Evolutionary conservation across 1,284 basidiomycete species (phyloP), one percentile per base, ranked within the genome.

Genomic region (Trametes versicolor): DNA sequence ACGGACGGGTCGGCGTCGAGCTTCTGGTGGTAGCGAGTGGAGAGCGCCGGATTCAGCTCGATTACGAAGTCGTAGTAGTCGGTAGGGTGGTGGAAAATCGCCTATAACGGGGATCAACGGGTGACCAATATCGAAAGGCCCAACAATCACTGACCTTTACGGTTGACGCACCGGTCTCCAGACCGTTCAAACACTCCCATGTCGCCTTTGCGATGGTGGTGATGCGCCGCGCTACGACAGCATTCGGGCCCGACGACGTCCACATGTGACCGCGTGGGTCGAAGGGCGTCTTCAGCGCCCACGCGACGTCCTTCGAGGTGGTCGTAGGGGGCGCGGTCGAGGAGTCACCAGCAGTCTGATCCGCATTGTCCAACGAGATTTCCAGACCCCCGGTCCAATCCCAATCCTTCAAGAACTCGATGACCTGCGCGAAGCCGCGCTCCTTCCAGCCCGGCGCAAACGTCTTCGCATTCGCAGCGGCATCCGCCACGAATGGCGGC

Each of bases 1-100:
- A 82, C 69, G 2, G 73, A 72, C 2, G 78, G 67, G 70, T 90
- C 84, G 1, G 84, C 83, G 10, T 79, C 71, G n/a, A 92, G 70
- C 60, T 87, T 88, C 71, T 93, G 91, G 69, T 82, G 76, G 73
- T 95, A 93, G n/a, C 95, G 88, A 2, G 95, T 87, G 2, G 95
- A 78, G 0, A 85, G 78, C 15, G 80, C 63, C 0, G 89, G 83
- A 41, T 95, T 82, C 21, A 99, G 84, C 63, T 92, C 85, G 39
- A 99, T 82, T 25, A 98, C 71, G 70, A 98, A 87, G 72, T 98
- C 93, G 76, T 98, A 99, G 73, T 96, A 92, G 10, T 87, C 81
- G 0, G 87, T 85, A 0, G 96, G 93, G 70, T 98, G 95, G 10
- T 86, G 81, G 80, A 99, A 98, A 54, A 99, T 82, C 21, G 86